Conservation (phyloP, 2,329 filamentous ascomycete genomes). For the Uncinocarpus reesii region DNA sequence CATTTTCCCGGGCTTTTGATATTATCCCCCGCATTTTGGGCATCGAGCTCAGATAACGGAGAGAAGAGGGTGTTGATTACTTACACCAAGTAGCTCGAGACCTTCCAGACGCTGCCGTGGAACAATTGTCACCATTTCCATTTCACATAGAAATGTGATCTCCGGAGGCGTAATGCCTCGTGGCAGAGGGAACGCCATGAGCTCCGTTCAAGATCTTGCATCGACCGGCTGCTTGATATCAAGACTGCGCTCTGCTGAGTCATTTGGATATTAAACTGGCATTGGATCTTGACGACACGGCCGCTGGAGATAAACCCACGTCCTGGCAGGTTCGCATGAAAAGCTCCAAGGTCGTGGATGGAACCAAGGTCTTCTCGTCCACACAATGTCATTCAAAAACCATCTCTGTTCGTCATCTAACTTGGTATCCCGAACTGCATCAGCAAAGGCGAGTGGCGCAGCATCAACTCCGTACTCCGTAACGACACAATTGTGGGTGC, state of each 20-base stretch:
- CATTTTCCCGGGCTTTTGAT: neutral
- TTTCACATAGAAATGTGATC: constrained; percentile 90
- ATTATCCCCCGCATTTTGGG: neutral
- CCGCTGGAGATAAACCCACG: neutral
- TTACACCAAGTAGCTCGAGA: constrained; percentile 74
- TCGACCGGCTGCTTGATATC: neutral
- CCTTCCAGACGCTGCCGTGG: constrained; percentile 82
- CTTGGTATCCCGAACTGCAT: too few species aligned
- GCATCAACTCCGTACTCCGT: too few species aligned
- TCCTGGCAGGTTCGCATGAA: too few species aligned
- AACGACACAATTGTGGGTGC: too few species aligned
- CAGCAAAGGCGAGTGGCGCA: too few species aligned
- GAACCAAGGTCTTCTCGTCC: too few species aligned
- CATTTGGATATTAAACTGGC: neutral
- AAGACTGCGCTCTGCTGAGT: neutral
- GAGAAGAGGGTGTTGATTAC: constrained; percentile 27
- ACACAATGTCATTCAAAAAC: too few species aligned
- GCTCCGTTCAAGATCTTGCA: neutral
- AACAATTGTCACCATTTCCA: constrained; percentile 89
- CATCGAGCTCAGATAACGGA: neutral
- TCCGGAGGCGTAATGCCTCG: constrained; percentile 70
- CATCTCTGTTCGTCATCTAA: too few species aligned
- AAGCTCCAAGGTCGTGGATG: too few species aligned
- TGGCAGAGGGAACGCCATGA: constrained; percentile 53
- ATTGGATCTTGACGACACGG: neutral